These are phyloP conservation scores for Trichoderma harzianum DNA, from an alignment of 2,329 filamentous ascomycete species.

Conservation along the genomic window DNA sequence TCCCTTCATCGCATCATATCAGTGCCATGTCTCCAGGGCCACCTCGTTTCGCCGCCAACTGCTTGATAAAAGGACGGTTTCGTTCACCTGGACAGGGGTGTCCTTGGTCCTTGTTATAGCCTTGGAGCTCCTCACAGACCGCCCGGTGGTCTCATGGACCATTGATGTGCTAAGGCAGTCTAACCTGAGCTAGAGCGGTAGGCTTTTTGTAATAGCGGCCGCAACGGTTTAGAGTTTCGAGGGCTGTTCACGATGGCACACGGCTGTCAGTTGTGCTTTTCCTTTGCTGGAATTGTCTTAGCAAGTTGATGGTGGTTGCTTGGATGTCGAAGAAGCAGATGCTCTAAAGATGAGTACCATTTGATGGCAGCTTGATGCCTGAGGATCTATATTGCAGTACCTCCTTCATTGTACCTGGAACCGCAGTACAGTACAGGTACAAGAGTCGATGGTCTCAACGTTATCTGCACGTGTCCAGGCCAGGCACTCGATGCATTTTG, in stretches of 20 bases:
- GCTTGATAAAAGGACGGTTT: not conserved
- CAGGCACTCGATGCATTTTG: not conserved
- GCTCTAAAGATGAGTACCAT: not conserved
- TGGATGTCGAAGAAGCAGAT: not conserved
- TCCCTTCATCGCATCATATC: not conserved
- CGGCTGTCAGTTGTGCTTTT: not conserved
- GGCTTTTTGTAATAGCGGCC: not conserved
- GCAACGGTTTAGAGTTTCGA: conserved; percentile 1
- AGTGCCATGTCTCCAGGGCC: not conserved
- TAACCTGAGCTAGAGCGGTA: not conserved
- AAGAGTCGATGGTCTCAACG: not conserved
- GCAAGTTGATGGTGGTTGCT: not conserved
- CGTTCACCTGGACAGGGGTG: not conserved
- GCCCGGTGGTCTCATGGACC: not conserved
- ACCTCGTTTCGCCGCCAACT: not conserved
- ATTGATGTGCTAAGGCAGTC: not conserved
- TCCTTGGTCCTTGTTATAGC: not conserved
- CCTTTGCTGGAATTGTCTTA: not conserved
- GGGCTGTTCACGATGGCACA: not conserved
- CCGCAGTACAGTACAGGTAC: not conserved
- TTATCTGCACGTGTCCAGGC: not conserved
- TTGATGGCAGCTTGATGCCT: not conserved
- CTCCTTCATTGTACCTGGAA: too few relatives aligned
- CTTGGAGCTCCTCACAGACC: not conserved
- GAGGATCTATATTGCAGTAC: not conserved